Percentiles rank a stretch among this genome's conserved stretches.
Evolutionary conservation across 768 basidiomycete genomes (phyloP).

Genomic region (Agaricus blazei): DNA sequence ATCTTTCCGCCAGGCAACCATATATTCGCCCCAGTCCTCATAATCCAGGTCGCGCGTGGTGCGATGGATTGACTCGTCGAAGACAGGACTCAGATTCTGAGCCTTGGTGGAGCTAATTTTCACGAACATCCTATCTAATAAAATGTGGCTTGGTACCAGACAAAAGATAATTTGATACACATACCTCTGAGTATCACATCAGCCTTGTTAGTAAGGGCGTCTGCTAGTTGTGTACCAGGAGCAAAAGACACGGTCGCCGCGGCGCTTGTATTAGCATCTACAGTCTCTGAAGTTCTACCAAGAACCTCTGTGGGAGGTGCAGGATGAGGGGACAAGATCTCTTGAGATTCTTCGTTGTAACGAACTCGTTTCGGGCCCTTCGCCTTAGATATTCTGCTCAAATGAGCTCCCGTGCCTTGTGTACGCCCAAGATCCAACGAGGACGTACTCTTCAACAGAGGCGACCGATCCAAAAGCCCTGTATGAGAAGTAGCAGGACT

Average conservation of each 20-base stretch:
- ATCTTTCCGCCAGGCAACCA: constrained; percentile 80
- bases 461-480: constrained; percentile 8
- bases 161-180: constrained; percentile 13
- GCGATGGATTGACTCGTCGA: constrained; percentile 67
- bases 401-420: neutral
- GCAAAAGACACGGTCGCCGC: constrained; percentile 39
- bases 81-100: constrained; percentile 41
- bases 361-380: constrained; percentile 32
- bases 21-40: constrained; percentile 75
- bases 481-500: constrained; percentile 16
- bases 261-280: constrained; percentile 63
- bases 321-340: constrained; percentile 18
- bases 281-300: constrained; percentile 47
- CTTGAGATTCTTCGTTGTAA: constrained; percentile 26
- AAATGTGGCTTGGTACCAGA: constrained; percentile 14
- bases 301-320: constrained; percentile 65
- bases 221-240: constrained; percentile 12
- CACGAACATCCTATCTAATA: constrained; percentile 85
- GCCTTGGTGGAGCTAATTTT: constrained; percentile 61
- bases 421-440: constrained; percentile 1
- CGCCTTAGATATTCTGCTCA: constrained; percentile 1
- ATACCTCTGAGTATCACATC: constrained; percentile 72
- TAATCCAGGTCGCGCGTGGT: constrained; percentile 53
- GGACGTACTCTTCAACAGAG: neutral
- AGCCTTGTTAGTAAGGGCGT: constrained; percentile 32